These are phyloP conservation scores for Gigaspora rosea DNA, from an alignment of 192 early-diverging fungal genomes.

Conservation along the genomic window DNA sequence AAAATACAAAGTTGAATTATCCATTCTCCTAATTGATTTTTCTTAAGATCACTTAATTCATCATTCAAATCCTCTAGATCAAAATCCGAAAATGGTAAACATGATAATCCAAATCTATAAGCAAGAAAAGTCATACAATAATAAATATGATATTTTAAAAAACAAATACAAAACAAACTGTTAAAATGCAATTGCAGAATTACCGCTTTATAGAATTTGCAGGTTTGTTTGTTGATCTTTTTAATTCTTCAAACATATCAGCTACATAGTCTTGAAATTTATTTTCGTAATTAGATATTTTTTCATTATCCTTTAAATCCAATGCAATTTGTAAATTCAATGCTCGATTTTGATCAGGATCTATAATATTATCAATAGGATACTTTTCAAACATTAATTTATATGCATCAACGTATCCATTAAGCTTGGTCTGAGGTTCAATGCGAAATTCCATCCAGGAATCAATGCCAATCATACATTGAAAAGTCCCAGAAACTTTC, in stretches of 20 bases:
- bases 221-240: conserved; percentile 3
- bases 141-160: too few species aligned
- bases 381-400: conserved; percentile 17
- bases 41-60: background rate
- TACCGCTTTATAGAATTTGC: background rate
- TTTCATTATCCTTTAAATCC: background rate
- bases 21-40: background rate
- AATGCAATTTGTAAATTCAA: background rate
- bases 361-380: background rate
- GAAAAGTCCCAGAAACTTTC: background rate
- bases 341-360: background rate
- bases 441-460: conserved; percentile 8
- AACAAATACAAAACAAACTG: background rate
- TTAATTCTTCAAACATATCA: conserved; percentile 1
- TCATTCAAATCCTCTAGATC: too few species aligned
- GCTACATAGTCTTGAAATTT: background rate
- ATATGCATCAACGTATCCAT: conserved; percentile 21
- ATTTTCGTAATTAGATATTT: background rate
- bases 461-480: background rate
- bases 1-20: conserved; percentile 10
- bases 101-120: background rate
- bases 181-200: background rate
- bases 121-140: background rate
- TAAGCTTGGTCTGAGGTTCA: background rate
- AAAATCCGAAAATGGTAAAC: background rate